Base-by-base conservation (phyloP, 108 stramenopile genomes). In the Nannochloropsis gaditana region DNA sequence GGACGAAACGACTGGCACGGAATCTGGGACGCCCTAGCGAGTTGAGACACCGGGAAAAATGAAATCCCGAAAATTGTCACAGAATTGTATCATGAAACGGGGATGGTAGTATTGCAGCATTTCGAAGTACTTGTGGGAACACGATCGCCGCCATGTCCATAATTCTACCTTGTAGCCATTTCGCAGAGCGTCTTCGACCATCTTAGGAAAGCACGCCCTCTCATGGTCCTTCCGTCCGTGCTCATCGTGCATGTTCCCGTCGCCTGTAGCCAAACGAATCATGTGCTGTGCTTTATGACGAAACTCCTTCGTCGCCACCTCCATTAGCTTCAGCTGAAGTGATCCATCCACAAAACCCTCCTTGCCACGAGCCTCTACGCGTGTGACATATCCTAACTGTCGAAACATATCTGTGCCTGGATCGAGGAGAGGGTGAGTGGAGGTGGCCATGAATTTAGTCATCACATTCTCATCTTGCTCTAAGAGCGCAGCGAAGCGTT, bases 381-480 rank as follows among this genome's bases (percentile, higher is more conserved):
- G 59, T n/a, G 59, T 73, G 19, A 73, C n/a, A 73, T 73, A 73
- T 8, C 59, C 59, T n/a, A 73, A 73, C 4, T n/a, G 5, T n/a
- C 8, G 59, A n/a, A 73, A 73, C 59, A 73, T n/a, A 15, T 1
- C 59, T n/a, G 59, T 73, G 59, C 59, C 59, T n/a, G 59, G 59
- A n/a, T 73, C 59, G 3, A 73, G 8, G 4, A n/a, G 19, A 73
- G 59, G 59, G 6, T 73, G 59, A 3, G 59, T 73, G 4, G 59
- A 73, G n/a, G 59, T 73, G 19, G 59, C 59, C 59, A 73, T 73
- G n/a, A 73, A 73, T n/a, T 73, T 15, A n/a, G 59, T 73, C 59
- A 73, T 2, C 19, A 73, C 59, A 73, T n/a, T 4, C 59, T 73
- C 59, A 73, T 73, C 59, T n/a, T 73, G 59, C 59, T 73, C 59